Percentiles rank a stretch among this genome's conserved stretches.
These are phyloP conservation scores for Malus hybrid DNA, from an alignment of 331 rosid species.

Conservation along the genomic window DNA sequence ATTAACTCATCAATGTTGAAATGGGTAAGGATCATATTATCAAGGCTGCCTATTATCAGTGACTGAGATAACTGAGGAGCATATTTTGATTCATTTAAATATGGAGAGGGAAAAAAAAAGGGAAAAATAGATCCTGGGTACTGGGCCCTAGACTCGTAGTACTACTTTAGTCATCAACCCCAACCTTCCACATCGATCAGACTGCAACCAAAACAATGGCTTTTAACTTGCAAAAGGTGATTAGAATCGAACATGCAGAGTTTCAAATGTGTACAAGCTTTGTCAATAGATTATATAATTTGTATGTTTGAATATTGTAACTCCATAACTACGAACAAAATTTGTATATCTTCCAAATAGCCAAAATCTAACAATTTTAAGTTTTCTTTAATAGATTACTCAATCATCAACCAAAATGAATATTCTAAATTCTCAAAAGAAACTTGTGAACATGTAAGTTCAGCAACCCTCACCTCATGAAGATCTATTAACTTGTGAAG, in stretches of 20 bases:
- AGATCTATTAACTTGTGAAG: conserved; percentile 47
- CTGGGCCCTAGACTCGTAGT: background rate
- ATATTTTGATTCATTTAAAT: background rate
- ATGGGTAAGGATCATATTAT: background rate
- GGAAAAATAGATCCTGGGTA: background rate
- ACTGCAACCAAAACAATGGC: background rate
- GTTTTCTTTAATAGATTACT: background rate
- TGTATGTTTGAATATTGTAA: background rate
- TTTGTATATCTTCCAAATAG: background rate
- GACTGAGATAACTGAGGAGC: background rate
- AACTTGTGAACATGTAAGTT: background rate
- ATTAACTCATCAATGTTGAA: background rate
- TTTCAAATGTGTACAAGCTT: too few species aligned
- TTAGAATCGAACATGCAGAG: too few species aligned
- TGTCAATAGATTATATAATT: too few species aligned
- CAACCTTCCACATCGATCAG: background rate
- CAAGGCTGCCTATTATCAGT: too few species aligned
- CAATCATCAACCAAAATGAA: background rate
- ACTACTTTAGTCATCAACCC: background rate
- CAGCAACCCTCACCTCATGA: conserved; percentile 35
- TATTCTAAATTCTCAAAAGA: background rate
- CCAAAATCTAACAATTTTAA: background rate
- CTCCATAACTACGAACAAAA: background rate
- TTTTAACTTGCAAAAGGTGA: background rate
- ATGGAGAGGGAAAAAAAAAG: background rate